A percentile compares a stretch with the other conserved stretches of the same genome.
These are phyloP conservation scores for Hymenoscyphus repandus DNA, from an alignment of 2,329 filamentous ascomycete genomes.

Conservation along the genomic window DNA sequence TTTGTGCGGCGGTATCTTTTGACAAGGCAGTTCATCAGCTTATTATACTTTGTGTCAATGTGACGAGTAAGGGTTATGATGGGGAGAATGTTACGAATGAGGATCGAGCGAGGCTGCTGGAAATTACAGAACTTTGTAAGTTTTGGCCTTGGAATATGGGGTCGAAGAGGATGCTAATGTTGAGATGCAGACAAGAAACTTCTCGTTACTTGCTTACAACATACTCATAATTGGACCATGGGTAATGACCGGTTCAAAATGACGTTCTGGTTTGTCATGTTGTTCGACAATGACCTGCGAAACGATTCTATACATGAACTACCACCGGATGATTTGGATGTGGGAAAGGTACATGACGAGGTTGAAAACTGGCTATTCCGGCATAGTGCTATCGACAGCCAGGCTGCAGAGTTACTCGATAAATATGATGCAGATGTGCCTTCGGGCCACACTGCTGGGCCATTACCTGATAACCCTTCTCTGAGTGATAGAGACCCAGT, in stretches of 20 bases:
- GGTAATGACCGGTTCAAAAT: conserved; percentile 67
- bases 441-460: conserved; percentile 30
- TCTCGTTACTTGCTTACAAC: conserved; percentile 59
- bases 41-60: conserved; percentile 60
- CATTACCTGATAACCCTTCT: conserved; percentile 18
- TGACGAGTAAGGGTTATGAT: conserved; percentile 63
- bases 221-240: conserved; percentile 65
- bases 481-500: conserved; percentile 12
- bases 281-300: conserved; percentile 53
- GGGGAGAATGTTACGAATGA: conserved; percentile 54
- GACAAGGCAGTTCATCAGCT: conserved; percentile 63
- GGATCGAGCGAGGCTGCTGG: conserved; percentile 51
- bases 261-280: conserved; percentile 61
- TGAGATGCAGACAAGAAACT: conserved; percentile 54
- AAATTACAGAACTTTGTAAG: conserved; percentile 61
- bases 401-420: conserved; percentile 48
- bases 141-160: background rate
- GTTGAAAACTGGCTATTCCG: conserved; percentile 58
- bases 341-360: conserved; percentile 53
- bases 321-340: conserved; percentile 43
- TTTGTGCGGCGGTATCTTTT: conserved; percentile 59
- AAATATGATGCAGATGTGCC: conserved; percentile 42
- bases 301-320: conserved; percentile 49
- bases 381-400: conserved; percentile 53
- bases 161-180: background rate